A percentile compares a stretch with the other conserved stretches of the same genome.
These are phyloP conservation scores for Diaporthe ampelina DNA, from an alignment of 2,329 filamentous ascomycete species.

Conservation along the genomic window DNA sequence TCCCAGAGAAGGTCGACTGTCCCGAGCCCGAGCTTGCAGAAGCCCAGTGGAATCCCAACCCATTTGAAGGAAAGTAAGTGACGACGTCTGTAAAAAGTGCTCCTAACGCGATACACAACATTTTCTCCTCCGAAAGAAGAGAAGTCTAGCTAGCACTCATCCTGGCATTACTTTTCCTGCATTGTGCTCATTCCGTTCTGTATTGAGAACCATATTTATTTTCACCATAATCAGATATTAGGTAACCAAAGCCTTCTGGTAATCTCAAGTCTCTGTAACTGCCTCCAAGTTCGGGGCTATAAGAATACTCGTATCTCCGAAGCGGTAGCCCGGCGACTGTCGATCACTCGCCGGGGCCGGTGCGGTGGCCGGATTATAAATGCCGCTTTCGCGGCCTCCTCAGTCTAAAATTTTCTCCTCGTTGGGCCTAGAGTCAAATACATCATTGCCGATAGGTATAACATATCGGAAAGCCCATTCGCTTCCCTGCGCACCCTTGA, in stretches of 20 bases:
- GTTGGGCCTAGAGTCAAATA: neutral
- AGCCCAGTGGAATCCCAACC: neutral
- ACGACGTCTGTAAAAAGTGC: neutral
- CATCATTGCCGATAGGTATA: neutral
- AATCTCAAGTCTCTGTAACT: neutral
- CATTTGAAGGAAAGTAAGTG: neutral
- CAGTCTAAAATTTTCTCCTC: slow-evolving; percentile 1
- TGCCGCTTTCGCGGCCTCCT: neutral
- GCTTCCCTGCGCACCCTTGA: neutral
- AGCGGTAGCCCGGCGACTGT: slow-evolving; percentile 9
- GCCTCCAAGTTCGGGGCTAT: neutral
- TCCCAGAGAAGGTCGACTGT: neutral
- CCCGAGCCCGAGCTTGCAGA: neutral
- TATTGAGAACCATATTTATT: too few species aligned
- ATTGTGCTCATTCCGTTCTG: neutral
- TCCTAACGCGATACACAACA: neutral
- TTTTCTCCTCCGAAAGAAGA: neutral
- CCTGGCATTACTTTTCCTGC: neutral
- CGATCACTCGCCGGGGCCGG: slow-evolving; percentile 8
- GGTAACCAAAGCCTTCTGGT: neutral
- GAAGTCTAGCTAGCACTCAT: neutral
- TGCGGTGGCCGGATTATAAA: slow-evolving; percentile 21
- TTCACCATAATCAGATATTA: neutral
- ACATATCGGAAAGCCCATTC: too few species aligned
- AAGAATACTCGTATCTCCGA: slow-evolving; percentile 27